These are phyloP conservation scores for Lichtheimia corymbifera DNA, from an alignment of 371 early-diverging fungal species.

Conservation along the genomic window DNA sequence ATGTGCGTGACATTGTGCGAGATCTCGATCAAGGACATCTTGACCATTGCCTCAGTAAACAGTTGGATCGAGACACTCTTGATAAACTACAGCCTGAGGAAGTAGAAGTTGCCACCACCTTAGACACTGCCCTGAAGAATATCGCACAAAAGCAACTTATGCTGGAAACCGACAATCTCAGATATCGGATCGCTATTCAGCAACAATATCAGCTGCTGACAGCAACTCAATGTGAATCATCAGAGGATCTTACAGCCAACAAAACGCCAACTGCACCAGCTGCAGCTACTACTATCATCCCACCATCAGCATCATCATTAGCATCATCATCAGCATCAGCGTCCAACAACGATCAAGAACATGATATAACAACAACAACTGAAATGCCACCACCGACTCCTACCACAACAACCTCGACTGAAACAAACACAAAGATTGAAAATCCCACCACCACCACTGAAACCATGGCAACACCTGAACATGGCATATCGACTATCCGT, in stretches of 20 bases:
- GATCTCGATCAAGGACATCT: conserved; percentile 43
- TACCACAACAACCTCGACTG: not conserved
- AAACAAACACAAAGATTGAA: conserved; percentile 1
- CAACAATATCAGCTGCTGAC: conserved; percentile 42
- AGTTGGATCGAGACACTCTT: conserved; percentile 11
- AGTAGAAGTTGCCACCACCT: conserved; percentile 18
- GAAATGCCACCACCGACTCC: not conserved
- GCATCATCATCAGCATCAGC: not conserved
- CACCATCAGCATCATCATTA: not conserved
- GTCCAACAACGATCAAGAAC: too few species aligned
- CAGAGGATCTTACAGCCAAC: conserved; percentile 3
- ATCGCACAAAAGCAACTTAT: conserved; percentile 42
- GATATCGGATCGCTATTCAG: conserved; percentile 43
- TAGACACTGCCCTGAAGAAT: conserved; percentile 34
- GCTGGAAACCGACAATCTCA: conserved; percentile 42
- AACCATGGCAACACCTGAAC: conserved; percentile 27
- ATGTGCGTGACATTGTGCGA: conserved; percentile 34
- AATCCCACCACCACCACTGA: not conserved
- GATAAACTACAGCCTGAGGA: conserved; percentile 15
- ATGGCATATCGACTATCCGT: conserved; percentile 32
- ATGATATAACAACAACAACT: not conserved
- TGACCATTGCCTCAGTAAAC: conserved; percentile 37
- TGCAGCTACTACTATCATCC: not conserved
- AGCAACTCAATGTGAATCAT: conserved; percentile 9
- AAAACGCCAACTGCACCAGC: not conserved